Evolutionary conservation across 306 rosid genomes (phyloP), one percentile per base, ranked within the genome.

Genomic region (Astragalus membranaceus): DNA sequence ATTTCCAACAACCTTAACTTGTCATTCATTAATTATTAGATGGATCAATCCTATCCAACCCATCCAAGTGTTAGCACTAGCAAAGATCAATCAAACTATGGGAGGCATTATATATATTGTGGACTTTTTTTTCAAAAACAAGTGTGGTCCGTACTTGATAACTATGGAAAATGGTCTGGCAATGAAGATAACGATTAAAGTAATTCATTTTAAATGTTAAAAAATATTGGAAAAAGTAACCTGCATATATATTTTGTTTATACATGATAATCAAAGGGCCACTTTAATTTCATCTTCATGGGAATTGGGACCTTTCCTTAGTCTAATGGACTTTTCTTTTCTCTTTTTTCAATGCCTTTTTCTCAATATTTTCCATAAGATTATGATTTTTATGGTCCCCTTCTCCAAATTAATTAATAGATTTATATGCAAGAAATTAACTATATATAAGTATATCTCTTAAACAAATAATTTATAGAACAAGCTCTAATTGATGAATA

Each of bases 121-220:
- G 64, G 64, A 68, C 47, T 48, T 53, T 41, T 26, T 26, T 26
- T 48, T 41, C 12, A 72, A 80, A 37, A 33, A 49, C 39, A 73
- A 72, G 72, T 67, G 94, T 89, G 90, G 93, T 82, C 95, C 94
- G 84, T 78, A 80, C 74, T 26, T 80, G 93, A 88, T 87, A 84
- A 79, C 63, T 85, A 87, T 76, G 74, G 79, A 62, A 72, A 74
- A 67, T 44, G 67, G 67, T 69, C 51, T 72, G 65, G 67, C 65
- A 42, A 26, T 42, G 74, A 59, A 66, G 79, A 75, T 74, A 76
- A 69, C 16, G 63, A 82, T 75, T 52, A 71, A 81, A 67, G 78
- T 61, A 75, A 74, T 49, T 51, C 64, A 14, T 15, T 68, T 75
- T 23, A 20, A 15, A 10, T 53, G 52, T 55, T 64, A 75, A 51